Base-by-base conservation (phyloP, 2,329 filamentous ascomycete species). In the Cladosporium sphaerospermum region DNA sequence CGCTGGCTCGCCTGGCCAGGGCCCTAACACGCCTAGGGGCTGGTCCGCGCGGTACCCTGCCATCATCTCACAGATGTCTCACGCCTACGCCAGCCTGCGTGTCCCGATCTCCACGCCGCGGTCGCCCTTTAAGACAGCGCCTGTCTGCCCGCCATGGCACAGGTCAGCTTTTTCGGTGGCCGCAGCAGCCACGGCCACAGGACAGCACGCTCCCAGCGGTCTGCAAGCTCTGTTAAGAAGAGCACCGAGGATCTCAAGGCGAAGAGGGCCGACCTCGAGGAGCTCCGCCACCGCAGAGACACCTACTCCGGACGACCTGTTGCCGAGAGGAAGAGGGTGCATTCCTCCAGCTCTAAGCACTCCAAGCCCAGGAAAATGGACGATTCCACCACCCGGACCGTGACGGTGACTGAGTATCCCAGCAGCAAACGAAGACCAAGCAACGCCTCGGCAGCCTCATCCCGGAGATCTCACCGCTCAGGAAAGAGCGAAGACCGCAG, bases 181-280 rank as follows among this genome's bases (percentile, higher is more conserved):
- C 59, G 59, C 40, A 61, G 54, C 50, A 53, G 55, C 28, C 56
- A 57, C 45, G 52, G 52, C 44, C 42, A 28, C 33, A 54, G 52
- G 14, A 41, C 53, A 31, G 45, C 42, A 18, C 41, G 58, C 40
- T 41, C 58, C 42, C 52, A 52, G 18, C 52, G 55, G 52, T 55
- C 56, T 33, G 55, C 41, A n/a, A 43, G 59, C 11, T 54, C 59
- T 28, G 45, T 34, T 16, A 58, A 54, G 41, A 57, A 52, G 39
- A 53, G 39, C 45, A 45, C 42, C 18, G 48, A 57, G 33, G 58
- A 54, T 16, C 53, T 54, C n/a, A 54, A 48, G 31, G 54, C 56
- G 40, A 55, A 56, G 52, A 57, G 70, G 56, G 59, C 70, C 19
- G 71, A 73, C 55, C 55, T 73, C 37, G 68, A 72, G 48, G 71